Evolutionary conservation across 2,329 filamentous ascomycete species (phyloP).

Genomic region (Gyromitra esculenta): DNA sequence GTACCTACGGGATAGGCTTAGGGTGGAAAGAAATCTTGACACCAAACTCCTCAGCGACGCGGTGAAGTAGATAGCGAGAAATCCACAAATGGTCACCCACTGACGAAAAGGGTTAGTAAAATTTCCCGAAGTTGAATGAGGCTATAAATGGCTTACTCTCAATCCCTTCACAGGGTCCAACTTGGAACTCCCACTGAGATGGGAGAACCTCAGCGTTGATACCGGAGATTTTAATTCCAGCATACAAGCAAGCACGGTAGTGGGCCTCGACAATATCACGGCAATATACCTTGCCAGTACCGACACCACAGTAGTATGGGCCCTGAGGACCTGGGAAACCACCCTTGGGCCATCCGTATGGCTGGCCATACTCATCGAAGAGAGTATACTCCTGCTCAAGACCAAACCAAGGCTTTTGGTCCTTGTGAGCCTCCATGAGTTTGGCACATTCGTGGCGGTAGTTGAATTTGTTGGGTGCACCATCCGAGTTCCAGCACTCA

Average conservation of each 20-base stretch:
- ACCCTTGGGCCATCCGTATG: constrained; percentile 88
- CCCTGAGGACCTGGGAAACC: constrained; percentile 93
- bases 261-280: constrained; percentile 96
- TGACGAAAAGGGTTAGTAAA: constrained; percentile 60
- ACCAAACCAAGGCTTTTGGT: constrained; percentile 94
- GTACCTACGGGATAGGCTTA: constrained; percentile 78
- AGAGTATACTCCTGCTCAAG: constrained; percentile 98
- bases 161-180: constrained; percentile 89
- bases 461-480: constrained; percentile 98
- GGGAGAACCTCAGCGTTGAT: constrained; percentile 99
- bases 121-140: constrained; percentile 14
- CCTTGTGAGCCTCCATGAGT: constrained; percentile 86
- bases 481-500: constrained; percentile 94
- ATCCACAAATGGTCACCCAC: constrained; percentile 98
- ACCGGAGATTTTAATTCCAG: constrained; percentile 91
- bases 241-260: constrained; percentile 89
- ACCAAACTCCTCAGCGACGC: constrained; percentile 95
- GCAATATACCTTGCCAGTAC: constrained; percentile 95
- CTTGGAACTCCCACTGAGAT: constrained; percentile 97
- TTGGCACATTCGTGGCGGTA: constrained; percentile 90
- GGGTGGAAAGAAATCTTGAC: constrained; percentile 94
- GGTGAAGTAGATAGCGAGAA: constrained; percentile 85
- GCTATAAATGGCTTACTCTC: constrained; percentile 69
- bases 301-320: constrained; percentile 98
- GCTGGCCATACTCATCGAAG: constrained; percentile 83